Base-by-base conservation (phyloP, 2,329 filamentous ascomycete genomes). In the Phialophora expanda region DNA sequence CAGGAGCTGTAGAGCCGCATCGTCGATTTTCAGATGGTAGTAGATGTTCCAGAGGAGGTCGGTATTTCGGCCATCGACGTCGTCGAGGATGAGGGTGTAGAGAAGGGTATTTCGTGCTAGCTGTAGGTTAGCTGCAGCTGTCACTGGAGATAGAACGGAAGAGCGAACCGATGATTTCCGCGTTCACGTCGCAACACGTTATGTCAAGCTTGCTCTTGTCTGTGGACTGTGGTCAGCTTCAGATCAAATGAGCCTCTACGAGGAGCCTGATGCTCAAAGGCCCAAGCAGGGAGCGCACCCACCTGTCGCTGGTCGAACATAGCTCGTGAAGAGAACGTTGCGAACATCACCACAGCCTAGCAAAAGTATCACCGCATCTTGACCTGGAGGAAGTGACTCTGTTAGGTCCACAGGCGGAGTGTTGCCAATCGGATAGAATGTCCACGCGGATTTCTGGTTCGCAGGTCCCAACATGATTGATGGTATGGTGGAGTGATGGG, bases 341-440 rank as follows among this genome's bases (percentile, higher is more conserved):
- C 85, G 80, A 51, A 83, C 75, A 75, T 89, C 86, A 11, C 85
- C 84, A 63, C 83, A 86, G 1, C 83, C 85, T 2, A 89, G 78
- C 0, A 84, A 78, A 17, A 89, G 77, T 4, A 87, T 74, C 55
- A 80, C 74, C 1, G 79, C 84, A 71, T 84, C 76, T n/a, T 80
- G 67, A 3, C 82, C 84, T 9, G 81, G 81, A 0, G 85, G 83
- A 1, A 86, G 69, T 38, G 77, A 75, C 56, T 79, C 76, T 0
- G 81, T 82, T 8, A 87, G 74, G 69, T 78, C 83, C 7, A 81
- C 76, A 4, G 86, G 84, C 3, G 85, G 82, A 0, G 82, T 86
- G 72, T 85, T 85, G 1, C 79, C 79, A 51, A 76, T 67, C 3
- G 79, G 73, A 66, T 81, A 80, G 65, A 80, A 79, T 7, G 4